Percentiles rank a stretch among this genome's conserved stretches.
Conservation (phyloP, 495 filamentous ascomycete genomes). For the Talaromyces ruber region DNA sequence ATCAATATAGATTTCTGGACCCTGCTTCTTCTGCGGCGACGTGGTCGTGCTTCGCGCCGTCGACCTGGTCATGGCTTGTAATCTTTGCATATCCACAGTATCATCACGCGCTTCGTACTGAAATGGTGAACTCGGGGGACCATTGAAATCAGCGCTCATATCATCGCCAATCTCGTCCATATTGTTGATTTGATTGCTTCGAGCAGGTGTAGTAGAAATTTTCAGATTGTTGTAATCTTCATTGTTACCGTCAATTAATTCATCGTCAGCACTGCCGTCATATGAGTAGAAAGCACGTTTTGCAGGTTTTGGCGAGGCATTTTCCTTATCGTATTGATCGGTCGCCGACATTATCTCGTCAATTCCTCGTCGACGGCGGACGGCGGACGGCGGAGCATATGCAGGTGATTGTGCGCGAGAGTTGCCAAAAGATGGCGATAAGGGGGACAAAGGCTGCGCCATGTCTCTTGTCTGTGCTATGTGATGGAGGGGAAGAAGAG, state of each 20-base stretch:
- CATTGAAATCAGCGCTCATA: slow-evolving; percentile 6
- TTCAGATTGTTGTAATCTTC: slow-evolving; percentile 11
- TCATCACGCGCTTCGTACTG: slow-evolving; percentile 23
- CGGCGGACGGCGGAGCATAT: slow-evolving; percentile 4
- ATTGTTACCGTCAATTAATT: slow-evolving; percentile 12
- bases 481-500: not conserved
- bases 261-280: slow-evolving; percentile 13
- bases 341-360: slow-evolving; percentile 8
- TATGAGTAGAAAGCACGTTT: slow-evolving; percentile 12
- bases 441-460: slow-evolving; percentile 37
- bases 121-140: slow-evolving; percentile 29
- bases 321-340: slow-evolving; percentile 20
- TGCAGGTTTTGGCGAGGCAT: slow-evolving; percentile 26
- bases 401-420: slow-evolving; percentile 24
- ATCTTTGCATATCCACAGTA: slow-evolving; percentile 21
- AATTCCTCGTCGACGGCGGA: slow-evolving; percentile 7
- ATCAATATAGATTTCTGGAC: slow-evolving; percentile 10
- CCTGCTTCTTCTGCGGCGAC: slow-evolving; percentile 1
- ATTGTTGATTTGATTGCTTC: not conserved
- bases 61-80: slow-evolving; percentile 9
- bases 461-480: slow-evolving; percentile 14
- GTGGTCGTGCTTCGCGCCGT: not conserved
- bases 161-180: not conserved
- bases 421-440: slow-evolving; percentile 37
- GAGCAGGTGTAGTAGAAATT: not conserved